Evolutionary conservation across 306 rosid genomes (phyloP).

Genomic region (Ceratonia siliqua): DNA sequence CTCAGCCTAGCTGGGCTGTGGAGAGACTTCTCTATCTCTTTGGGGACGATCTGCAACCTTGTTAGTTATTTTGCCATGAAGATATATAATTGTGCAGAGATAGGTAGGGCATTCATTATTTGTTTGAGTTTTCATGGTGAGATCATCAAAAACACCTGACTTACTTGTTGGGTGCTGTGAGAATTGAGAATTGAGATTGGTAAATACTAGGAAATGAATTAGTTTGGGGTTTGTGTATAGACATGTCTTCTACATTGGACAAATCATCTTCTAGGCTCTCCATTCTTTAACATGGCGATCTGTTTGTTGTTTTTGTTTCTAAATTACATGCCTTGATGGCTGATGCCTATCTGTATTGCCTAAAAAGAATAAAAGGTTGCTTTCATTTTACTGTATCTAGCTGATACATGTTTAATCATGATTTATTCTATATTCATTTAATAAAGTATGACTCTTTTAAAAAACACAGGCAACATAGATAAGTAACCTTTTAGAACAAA

Average conservation of each 20-base stretch:
- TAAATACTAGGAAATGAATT: neutral
- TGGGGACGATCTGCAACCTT: constrained; percentile 69
- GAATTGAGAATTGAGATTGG: neutral
- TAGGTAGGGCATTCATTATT: constrained; percentile 38
- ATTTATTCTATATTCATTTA: too few relatives aligned
- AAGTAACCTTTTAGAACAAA: constrained; percentile 9
- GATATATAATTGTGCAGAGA: neutral
- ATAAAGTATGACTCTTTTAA: neutral
- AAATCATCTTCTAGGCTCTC: neutral
- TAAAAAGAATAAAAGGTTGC: neutral
- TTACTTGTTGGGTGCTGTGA: constrained; percentile 9
- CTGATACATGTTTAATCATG: neutral
- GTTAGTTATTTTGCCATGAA: neutral
- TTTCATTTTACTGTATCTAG: neutral
- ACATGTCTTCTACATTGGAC: neutral
- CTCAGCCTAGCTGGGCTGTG: constrained; percentile 86
- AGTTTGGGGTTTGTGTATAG: neutral
- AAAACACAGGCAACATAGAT: neutral
- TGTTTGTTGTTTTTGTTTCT: constrained; percentile 15
- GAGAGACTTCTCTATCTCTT: constrained; percentile 83
- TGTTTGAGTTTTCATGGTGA: neutral
- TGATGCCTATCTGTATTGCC: neutral
- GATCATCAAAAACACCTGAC: neutral
- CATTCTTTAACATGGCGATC: neutral
- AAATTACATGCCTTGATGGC: too few relatives aligned